Evolutionary conservation across 768 basidiomycete species (phyloP).

Genomic region (Kondoa subrosea): DNA sequence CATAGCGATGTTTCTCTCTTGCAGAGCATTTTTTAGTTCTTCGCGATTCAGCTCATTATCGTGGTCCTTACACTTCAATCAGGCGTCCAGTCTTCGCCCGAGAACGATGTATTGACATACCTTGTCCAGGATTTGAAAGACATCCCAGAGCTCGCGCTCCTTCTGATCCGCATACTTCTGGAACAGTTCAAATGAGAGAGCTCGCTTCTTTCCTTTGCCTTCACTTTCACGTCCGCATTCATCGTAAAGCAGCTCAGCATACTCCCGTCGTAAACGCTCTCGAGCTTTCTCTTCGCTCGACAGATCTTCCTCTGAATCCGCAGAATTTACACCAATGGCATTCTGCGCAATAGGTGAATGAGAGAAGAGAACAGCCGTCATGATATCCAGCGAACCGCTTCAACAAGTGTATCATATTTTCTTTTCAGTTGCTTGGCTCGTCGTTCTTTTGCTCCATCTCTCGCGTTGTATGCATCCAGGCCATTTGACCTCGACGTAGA

Average conservation of each 20-base stretch:
- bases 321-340: too few species aligned
- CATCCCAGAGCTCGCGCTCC: constrained; percentile 44
- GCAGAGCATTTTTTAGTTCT: constrained; percentile 48
- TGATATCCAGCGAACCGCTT: too few species aligned
- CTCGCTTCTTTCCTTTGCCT: constrained; percentile 9
- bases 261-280: not conserved
- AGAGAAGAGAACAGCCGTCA: too few species aligned
- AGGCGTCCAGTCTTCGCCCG: constrained; percentile 87
- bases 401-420: not conserved
- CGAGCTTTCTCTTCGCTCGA: not conserved
- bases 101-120: constrained; percentile 16
- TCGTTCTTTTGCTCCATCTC: not conserved
- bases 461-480: not conserved
- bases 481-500: too few species aligned
- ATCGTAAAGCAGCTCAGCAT: constrained; percentile 33
- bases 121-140: not conserved
- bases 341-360: too few species aligned
- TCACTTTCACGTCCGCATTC: constrained; percentile 31
- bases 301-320: not conserved
- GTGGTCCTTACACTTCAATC: constrained; percentile 74
- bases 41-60: constrained; percentile 61
- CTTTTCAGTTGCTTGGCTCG: not conserved
- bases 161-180: constrained; percentile 58
- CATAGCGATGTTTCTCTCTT: constrained; percentile 47
- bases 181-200: constrained; percentile 47